Evolutionary conservation across 2,329 filamentous ascomycete species (phyloP), one percentile per base, ranked within the genome.

Genomic region (Ascochyta viciae-villosae): DNA sequence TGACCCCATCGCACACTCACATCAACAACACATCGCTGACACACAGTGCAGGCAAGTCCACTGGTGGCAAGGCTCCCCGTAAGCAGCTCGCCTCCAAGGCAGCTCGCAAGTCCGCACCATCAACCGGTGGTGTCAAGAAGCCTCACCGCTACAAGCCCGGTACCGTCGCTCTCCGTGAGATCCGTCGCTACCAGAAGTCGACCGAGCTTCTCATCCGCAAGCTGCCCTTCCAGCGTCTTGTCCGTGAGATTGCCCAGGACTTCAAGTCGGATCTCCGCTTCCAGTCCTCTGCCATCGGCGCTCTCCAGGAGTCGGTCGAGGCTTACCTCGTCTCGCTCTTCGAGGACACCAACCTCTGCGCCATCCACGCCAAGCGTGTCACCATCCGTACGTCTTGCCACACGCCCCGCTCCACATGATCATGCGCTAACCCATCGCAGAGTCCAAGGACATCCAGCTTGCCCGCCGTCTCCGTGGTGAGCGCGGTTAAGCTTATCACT

Each of bases 41-140:
- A 69, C 58, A 56, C 37, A 22, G 55, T 46, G 78, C 74, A 87
- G 86, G 87, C 80, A 89, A 96, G 83, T 87, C 85, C 77, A 87
- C 85, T 78, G 86, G 86, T 87, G 86, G 86, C 83, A 89, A 89
- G 81, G 86, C 86, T 75, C 86, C 86, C 70, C 85, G 86, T 82
- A 99, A 99, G 91, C 93, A 97, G 88, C 92, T 98, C 77, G 94
- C 94, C 74, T 96, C 93, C 86, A 97, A 97, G 91, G 95, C 94
- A 70, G 94, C 95, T 76, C 93, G 95, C 85, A 99, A 99, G 89
- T 92, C 89, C 74, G 94, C 95, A 61, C 95, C 95, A 72, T 96
- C 92, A 63, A 98, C 95, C 79, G 95, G 94, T 75, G 80, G 80
- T 81, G 80, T 82, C 77, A 82, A 82, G 80, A 82, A 82, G 80